A percentile compares a stretch with the other conserved stretches of the same genome.
Conservation (phyloP, 371 early-diverging fungal genomes). For the Zopfochytrium polystomum region DNA sequence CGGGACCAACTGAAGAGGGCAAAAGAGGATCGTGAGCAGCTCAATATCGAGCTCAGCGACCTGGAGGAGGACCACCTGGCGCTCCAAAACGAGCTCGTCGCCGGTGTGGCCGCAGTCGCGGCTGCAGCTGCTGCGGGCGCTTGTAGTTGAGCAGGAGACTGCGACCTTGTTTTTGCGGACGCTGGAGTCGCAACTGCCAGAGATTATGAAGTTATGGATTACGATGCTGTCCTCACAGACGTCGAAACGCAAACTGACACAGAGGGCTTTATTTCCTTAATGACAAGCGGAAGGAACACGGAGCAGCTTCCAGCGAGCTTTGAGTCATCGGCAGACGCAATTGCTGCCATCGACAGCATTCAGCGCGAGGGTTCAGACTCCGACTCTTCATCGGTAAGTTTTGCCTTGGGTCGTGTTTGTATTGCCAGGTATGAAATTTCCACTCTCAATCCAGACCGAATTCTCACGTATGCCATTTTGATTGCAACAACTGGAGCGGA, state of each 20-base stretch:
- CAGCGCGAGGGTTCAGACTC: too few relatives aligned
- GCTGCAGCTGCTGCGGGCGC: not conserved
- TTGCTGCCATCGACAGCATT: not conserved
- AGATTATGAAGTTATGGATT: not conserved
- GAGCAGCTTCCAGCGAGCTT: not conserved
- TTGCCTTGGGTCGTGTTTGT: too few relatives aligned
- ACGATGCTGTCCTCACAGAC: not conserved
- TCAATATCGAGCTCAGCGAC: conserved; percentile 17
- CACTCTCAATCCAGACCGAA: too few relatives aligned
- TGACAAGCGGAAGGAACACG: not conserved
- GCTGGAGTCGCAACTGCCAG: not conserved
- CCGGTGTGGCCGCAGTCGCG: not conserved
- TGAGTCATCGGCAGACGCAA: not conserved
- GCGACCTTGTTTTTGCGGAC: not conserved
- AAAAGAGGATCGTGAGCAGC: conserved; percentile 13
- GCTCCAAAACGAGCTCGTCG: conserved; percentile 18
- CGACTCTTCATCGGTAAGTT: too few relatives aligned
- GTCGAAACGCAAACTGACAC: not conserved
- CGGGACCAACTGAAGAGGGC: not conserved
- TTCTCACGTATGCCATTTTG: not conserved
- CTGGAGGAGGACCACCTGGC: conserved; percentile 26
- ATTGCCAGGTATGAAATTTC: too few relatives aligned
- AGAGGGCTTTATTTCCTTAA: not conserved
- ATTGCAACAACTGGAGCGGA: not conserved
- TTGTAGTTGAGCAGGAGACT: not conserved